Base-by-base conservation (phyloP, 768 basidiomycete species). In the Coprinopsis cinerea region DNA sequence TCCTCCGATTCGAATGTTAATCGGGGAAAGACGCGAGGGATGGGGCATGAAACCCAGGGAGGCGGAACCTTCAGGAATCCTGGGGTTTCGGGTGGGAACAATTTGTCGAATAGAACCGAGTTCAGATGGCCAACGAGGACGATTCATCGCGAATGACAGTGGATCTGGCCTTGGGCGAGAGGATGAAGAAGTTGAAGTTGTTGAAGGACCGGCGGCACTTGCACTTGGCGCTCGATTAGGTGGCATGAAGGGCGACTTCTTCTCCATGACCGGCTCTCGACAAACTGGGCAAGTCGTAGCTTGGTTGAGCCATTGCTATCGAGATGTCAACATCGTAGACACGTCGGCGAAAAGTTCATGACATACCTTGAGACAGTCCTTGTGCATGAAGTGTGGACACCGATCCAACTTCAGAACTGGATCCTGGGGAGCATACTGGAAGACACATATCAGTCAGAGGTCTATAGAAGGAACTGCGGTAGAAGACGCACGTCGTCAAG, bases 241-340 rank as follows among this genome's bases (percentile, higher is more conserved):
- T 34, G 30, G 9, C 30, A 34, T 34, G 30, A 9, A 9, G 9
- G 30, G 30, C 30, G 30, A 9, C 30, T 9, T 34, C n/a, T n/a
- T 57, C 28, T 53, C 60, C 20, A 61, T 56, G 30, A 88, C 83
- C 23, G 74, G 67, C 56, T 81, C 78, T 35, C 88, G 83, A 63
- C 88, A 92, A 1, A 91, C 85, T 13, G 88, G 89, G 55, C 89
- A 92, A 0, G 87, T 89, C 44, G 72, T 80, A 3, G 88, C 86
- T 2, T 77, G 74, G 54, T 77, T 77, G 20, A 92, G 74, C 89
- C 89, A 92, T 85, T 88, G 82, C 84, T 89, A 52, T 11, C 55
- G 28, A 46, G 49, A 41, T 22, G 26, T 39, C 49, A 13, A 45
- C 18, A 7, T 25, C 23, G 27, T 18, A 40, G 13, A 28, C 14